phyloP scores from a whole-genome alignment of 2,329 filamentous ascomycete genomes.

The Colletotrichum acutatum region DNA sequence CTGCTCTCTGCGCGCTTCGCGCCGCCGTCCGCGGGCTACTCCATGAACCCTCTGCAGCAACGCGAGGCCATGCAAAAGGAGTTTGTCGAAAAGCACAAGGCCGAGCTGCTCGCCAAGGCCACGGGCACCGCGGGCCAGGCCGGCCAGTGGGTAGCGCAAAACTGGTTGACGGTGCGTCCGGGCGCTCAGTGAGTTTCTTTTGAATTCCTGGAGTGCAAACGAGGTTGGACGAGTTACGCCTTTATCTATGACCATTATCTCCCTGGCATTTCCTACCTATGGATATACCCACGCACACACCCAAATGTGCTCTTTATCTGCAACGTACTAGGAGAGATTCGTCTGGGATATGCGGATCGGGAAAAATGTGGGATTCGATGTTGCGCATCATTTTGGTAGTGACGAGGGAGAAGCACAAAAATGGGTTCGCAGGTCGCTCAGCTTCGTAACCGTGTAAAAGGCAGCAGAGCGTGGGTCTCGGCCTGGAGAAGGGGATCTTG shows the following conservation, averaged over 20 bases:
- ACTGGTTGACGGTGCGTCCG: conserved; percentile 44
- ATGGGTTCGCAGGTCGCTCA: neutral
- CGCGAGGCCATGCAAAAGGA: conserved; percentile 59
- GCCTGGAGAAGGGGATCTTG: conserved; percentile 1
- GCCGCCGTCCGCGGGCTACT: conserved; percentile 48
- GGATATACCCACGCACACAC: too few species aligned
- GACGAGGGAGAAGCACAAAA: neutral
- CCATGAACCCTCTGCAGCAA: conserved; percentile 58
- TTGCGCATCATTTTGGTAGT: neutral
- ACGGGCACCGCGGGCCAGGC: conserved; percentile 49
- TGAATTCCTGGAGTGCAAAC: neutral
- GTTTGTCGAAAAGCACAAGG: conserved; percentile 54
- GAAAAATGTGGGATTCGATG: neutral
- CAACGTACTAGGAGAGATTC: neutral
- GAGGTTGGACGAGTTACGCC: neutral
- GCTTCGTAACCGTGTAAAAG: neutral
- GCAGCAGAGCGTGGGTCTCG: neutral
- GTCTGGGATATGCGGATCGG: too few species aligned
- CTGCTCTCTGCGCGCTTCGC: conserved; percentile 53
- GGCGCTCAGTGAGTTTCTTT: conserved; percentile 11
- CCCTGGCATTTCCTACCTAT: too few species aligned
- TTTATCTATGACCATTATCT: too few species aligned
- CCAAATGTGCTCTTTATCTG: neutral
- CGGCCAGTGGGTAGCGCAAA: conserved; percentile 51
- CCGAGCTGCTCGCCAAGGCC: conserved; percentile 54